Evolutionary conservation across 2,329 filamentous ascomycete species (phyloP).

Genomic region (Colletotrichum incanum): DNA sequence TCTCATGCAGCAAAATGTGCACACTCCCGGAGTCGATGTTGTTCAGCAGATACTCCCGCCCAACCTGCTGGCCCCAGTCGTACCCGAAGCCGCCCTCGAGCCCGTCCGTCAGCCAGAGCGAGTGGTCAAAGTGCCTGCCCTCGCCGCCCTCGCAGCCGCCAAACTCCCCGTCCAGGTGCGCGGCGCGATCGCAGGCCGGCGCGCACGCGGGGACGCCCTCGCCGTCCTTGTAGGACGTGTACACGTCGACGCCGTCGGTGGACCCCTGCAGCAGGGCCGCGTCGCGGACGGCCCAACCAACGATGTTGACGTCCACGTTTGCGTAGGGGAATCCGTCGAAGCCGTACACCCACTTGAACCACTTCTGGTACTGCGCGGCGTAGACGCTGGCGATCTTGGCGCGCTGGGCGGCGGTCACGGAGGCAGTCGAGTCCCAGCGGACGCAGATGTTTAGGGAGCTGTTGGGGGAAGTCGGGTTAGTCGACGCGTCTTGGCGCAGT

Average conservation of each 20-base stretch:
- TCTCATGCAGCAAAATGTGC: constrained; percentile 63
- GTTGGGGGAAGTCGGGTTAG: background rate
- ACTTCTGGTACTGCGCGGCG: constrained; percentile 55
- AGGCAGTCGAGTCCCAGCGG: constrained; percentile 58
- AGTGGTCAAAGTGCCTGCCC: constrained; percentile 59
- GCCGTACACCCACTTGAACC: constrained; percentile 60
- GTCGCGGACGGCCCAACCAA: constrained; percentile 60
- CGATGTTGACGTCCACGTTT: constrained; percentile 57
- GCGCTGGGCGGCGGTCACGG: constrained; percentile 56
- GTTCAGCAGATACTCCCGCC: constrained; percentile 59
- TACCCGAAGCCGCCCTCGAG: constrained; percentile 61
- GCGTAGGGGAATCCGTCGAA: constrained; percentile 61
- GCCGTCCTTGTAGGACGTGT: constrained; percentile 55
- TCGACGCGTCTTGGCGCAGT: no score
- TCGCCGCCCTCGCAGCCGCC: constrained; percentile 55
- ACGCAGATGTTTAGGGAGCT: constrained; percentile 58
- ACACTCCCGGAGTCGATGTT: constrained; percentile 55
- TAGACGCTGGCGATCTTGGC: constrained; percentile 54
- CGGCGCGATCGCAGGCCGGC: constrained; percentile 58
- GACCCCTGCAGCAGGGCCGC: constrained; percentile 55
- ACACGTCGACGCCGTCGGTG: constrained; percentile 55
- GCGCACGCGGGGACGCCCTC: constrained; percentile 60
- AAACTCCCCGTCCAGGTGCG: constrained; percentile 60
- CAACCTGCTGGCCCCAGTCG: constrained; percentile 63
- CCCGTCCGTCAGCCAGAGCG: constrained; percentile 63